Percentiles rank a stretch among this genome's conserved stretches.
phyloP scores from a whole-genome alignment of 1,139 yeast species.

The Candida freyschussii region DNA sequence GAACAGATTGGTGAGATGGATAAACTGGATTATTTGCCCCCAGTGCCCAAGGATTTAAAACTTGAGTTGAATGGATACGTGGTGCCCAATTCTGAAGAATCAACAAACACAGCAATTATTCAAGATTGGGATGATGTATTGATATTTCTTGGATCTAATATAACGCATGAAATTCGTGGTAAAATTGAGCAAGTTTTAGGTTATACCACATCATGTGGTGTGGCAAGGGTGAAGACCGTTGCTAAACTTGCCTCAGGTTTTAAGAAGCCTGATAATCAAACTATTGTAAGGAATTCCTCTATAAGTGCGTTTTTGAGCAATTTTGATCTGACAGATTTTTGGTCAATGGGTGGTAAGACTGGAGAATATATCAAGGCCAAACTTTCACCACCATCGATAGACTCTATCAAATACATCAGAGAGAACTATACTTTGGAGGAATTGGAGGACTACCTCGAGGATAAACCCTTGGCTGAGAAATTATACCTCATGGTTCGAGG shows the following conservation, averaged over 20 bases:
- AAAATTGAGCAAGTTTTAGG: conserved; percentile 52
- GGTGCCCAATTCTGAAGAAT: conserved; percentile 13
- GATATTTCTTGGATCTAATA: conserved; percentile 58
- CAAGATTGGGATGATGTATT: conserved; percentile 86
- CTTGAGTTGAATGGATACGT: conserved; percentile 19
- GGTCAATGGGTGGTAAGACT: conserved; percentile 88
- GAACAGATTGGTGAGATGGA: conserved; percentile 18
- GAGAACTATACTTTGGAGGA: conserved; percentile 28
- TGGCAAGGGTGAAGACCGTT: conserved; percentile 67
- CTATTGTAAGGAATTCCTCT: conserved; percentile 52
- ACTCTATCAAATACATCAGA: conserved; percentile 45
- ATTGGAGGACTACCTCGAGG: conserved; percentile 35
- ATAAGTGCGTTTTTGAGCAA: conserved; percentile 48
- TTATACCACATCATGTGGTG: conserved; percentile 88
- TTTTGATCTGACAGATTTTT: conserved; percentile 70
- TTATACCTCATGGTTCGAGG: conserved; percentile 67
- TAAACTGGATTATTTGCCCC: conserved; percentile 39
- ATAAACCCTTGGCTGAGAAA: conserved; percentile 40
- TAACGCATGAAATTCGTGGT: conserved; percentile 50
- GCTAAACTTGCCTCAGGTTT: conserved; percentile 90
- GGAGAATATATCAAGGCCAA: conserved; percentile 57
- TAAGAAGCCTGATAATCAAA: conserved; percentile 82
- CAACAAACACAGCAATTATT: conserved; percentile 23
- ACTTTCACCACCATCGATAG: conserved; percentile 30
- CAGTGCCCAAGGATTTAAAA: conserved; percentile 38